These are phyloP conservation scores for Paspalum vaginatum DNA, from an alignment of 176 grass and related monocot species.

Conservation along the genomic window DNA sequence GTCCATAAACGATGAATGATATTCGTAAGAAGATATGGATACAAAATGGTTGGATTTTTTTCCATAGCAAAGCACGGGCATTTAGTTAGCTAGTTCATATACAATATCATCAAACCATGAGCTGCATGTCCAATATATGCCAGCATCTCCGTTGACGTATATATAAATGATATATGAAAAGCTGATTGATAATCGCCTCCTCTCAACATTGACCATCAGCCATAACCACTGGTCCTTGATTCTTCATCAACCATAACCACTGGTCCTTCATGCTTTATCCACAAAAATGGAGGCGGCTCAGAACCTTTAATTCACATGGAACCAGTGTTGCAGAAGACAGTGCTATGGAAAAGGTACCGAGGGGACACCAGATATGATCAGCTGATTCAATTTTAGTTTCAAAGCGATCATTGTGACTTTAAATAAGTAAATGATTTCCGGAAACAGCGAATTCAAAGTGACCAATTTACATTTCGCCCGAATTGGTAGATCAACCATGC, in stretches of 20 bases:
- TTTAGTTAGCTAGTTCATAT: no score
- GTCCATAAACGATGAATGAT: no score
- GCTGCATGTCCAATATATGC: no score
- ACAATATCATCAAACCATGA: no score
- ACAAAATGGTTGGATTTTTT: no score
- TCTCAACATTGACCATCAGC: background rate
- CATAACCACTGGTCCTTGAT: background rate
- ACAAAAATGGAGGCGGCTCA: background rate
- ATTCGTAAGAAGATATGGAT: no score
- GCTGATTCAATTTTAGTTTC: conserved; percentile 21
- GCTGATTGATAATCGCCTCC: background rate
- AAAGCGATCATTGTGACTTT: background rate
- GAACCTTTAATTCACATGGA: background rate
- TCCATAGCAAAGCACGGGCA: no score
- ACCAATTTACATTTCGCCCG: background rate
- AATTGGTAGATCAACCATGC: background rate
- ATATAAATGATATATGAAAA: background rate
- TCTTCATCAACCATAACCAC: background rate
- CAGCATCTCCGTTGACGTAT: no score
- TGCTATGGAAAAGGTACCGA: background rate
- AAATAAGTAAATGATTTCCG: background rate
- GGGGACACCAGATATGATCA: background rate
- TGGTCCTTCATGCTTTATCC: background rate
- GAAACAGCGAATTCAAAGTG: background rate
- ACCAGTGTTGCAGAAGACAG: background rate